Evolutionary conservation across 176 grass and related monocot genomes (phyloP).

Genomic region (Tillandsia fasciculata): DNA sequence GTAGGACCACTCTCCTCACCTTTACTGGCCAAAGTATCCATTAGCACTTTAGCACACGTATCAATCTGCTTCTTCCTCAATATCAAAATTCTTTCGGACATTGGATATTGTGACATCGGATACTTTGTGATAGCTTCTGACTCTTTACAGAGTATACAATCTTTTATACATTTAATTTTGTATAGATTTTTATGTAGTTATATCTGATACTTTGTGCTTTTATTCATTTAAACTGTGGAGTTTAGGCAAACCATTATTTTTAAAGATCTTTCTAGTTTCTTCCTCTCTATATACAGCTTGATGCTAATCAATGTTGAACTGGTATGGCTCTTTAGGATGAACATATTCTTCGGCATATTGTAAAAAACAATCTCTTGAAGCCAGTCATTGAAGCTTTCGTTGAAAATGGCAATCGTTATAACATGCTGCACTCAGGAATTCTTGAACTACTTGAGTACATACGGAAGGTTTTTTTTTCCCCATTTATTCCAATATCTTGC

Average conservation of each 20-base stretch:
- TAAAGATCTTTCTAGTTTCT: background rate
- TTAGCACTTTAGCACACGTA: too few species aligned
- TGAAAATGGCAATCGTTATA: slow-evolving; percentile 73
- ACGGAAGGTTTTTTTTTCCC: slow-evolving; percentile 41
- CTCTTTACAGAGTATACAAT: too few species aligned
- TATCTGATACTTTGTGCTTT: too few species aligned
- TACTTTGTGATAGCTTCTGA: too few species aligned
- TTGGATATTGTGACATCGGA: too few species aligned
- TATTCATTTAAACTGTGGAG: too few species aligned
- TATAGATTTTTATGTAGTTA: too few species aligned
- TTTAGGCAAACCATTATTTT: background rate
- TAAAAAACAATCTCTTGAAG: slow-evolving; percentile 62
- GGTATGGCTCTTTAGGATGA: slow-evolving; percentile 45
- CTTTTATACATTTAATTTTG: too few species aligned
- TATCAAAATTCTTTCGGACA: too few species aligned
- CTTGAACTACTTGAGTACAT: slow-evolving; percentile 80
- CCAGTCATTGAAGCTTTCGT: slow-evolving; percentile 65
- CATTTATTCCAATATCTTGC: slow-evolving; percentile 10
- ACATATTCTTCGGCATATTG: slow-evolving; percentile 55
- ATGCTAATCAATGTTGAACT: background rate
- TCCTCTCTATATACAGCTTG: background rate
- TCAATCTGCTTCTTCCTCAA: too few species aligned
- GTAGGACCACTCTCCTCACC: too few species aligned
- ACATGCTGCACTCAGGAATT: slow-evolving; percentile 68
- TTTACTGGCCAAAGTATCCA: too few species aligned